Percentiles rank a stretch among this genome's conserved stretches.
phyloP scores from a whole-genome alignment of 2,329 filamentous ascomycete species.

The Sclerotiophoma versabilis region DNA sequence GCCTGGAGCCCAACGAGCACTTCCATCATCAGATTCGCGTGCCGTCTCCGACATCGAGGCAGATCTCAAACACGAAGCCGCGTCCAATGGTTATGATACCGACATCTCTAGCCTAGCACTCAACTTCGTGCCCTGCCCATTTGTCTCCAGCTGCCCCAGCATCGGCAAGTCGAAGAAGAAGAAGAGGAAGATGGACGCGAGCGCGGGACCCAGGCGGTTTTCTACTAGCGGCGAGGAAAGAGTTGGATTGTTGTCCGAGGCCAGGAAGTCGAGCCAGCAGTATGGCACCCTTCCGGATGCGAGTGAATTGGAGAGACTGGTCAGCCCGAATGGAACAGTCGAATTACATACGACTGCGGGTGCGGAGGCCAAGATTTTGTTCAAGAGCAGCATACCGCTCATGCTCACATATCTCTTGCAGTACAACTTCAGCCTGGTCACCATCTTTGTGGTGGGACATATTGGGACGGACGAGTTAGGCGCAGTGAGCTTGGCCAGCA shows the following conservation, averaged over 20 bases:
- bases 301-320: constrained; percentile 36
- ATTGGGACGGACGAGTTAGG: constrained; percentile 61
- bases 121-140: constrained; percentile 30
- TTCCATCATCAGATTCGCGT: constrained; percentile 13
- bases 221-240: constrained; percentile 38
- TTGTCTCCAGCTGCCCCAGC: constrained; percentile 17
- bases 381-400: constrained; percentile 57
- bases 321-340: constrained; percentile 30
- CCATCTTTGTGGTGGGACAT: constrained; percentile 61
- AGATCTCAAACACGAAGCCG: constrained; percentile 14
- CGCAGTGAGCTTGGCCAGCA: constrained; percentile 60
- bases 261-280: constrained; percentile 25
- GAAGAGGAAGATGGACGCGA: constrained; percentile 40
- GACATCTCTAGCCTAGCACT: constrained; percentile 37
- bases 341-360: constrained; percentile 33
- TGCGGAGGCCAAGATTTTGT: constrained; percentile 44
- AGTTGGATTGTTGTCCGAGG: constrained; percentile 33
- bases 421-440: constrained; percentile 61
- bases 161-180: constrained; percentile 25
- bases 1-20: constrained; percentile 7
- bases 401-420: constrained; percentile 63
- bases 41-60: constrained; percentile 13
- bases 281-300: constrained; percentile 40
- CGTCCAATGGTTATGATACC: constrained; percentile 9
- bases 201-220: constrained; percentile 40